Evolutionary conservation across 352 stramenopile genomes (phyloP).

Genomic region (Pythium scleroteichum): DNA sequence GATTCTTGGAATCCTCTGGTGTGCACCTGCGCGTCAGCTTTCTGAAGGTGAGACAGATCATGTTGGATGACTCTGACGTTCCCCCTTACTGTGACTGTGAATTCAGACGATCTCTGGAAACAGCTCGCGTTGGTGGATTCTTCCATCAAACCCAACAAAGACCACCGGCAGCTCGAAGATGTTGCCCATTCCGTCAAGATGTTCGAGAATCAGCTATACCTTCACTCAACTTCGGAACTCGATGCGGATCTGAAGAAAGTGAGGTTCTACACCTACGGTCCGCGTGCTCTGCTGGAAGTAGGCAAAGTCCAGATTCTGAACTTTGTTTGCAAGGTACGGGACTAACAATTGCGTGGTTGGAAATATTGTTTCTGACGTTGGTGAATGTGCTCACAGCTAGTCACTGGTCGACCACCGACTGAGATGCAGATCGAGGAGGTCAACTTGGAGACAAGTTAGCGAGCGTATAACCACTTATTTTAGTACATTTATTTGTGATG

Average conservation of each 20-base stretch:
- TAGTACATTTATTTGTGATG: conserved; percentile 6
- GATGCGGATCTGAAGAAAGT: conserved; percentile 79
- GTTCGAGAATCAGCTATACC: conserved; percentile 83
- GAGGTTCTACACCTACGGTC: conserved; percentile 70
- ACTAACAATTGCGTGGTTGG: too few relatives aligned
- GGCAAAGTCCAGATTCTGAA: conserved; percentile 86
- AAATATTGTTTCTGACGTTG: not conserved
- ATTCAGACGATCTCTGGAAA: conserved; percentile 79
- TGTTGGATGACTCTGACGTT: too few relatives aligned
- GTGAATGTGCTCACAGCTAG: conserved; percentile 37
- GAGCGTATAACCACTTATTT: conserved; percentile 15
- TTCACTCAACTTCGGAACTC: conserved; percentile 66
- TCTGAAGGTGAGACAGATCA: conserved; percentile 56
- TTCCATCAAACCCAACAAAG: conserved; percentile 53
- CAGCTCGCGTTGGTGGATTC: conserved; percentile 65
- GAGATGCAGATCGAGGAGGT: conserved; percentile 75
- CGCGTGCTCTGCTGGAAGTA: conserved; percentile 73
- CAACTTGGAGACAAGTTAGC: conserved; percentile 53
- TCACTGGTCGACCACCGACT: conserved; percentile 63
- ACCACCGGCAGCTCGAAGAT: conserved; percentile 74
- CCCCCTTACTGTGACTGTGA: not conserved
- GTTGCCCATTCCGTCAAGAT: conserved; percentile 70
- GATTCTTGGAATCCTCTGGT: conserved; percentile 82
- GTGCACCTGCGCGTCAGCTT: conserved; percentile 55
- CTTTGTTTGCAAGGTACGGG: conserved; percentile 83